These are phyloP conservation scores for Dioszegia crocea DNA, from an alignment of 768 basidiomycete genomes.

Conservation along the genomic window DNA sequence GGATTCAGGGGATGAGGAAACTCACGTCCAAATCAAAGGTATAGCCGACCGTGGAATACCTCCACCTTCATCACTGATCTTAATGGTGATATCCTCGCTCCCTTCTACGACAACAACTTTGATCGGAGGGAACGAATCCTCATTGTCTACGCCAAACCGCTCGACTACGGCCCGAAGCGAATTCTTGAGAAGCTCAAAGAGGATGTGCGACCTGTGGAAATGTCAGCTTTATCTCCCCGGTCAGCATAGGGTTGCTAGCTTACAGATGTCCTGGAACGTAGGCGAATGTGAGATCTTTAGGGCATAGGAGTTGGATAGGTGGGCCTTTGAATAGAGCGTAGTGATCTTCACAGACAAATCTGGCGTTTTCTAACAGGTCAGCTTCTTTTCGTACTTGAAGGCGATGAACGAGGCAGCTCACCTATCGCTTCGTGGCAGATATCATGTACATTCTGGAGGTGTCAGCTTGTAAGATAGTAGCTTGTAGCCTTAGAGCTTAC, in stretches of 20 bases:
- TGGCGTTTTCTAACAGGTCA: conserved; percentile 70
- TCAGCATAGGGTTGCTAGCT: conserved; percentile 15
- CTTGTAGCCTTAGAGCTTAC: too few relatives aligned
- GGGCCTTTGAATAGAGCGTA: conserved; percentile 90
- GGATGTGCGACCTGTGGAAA: conserved; percentile 70
- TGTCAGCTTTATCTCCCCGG: neutral
- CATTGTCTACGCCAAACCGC: conserved; percentile 74
- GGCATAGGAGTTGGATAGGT: conserved; percentile 93
- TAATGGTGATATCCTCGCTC: conserved; percentile 98
- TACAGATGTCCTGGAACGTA: conserved; percentile 91
- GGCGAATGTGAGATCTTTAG: conserved; percentile 74
- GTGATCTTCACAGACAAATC: conserved; percentile 81
- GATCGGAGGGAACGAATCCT: conserved; percentile 78
- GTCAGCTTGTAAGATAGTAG: conserved; percentile 9
- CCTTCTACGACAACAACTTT: conserved; percentile 94
- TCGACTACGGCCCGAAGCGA: conserved; percentile 95
- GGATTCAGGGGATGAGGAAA: conserved; percentile 41
- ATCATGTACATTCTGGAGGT: conserved; percentile 76
- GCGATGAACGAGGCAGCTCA: conserved; percentile 9
- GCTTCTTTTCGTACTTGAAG: neutral
- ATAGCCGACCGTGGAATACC: conserved; percentile 75
- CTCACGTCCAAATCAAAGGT: conserved; percentile 97
- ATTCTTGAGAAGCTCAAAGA: conserved; percentile 96
- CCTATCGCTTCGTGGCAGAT: conserved; percentile 93
- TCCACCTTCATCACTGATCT: conserved; percentile 95